Evolutionary conservation across 257 asterid genomes (phyloP).

Genomic region (Solanum boliviense): DNA sequence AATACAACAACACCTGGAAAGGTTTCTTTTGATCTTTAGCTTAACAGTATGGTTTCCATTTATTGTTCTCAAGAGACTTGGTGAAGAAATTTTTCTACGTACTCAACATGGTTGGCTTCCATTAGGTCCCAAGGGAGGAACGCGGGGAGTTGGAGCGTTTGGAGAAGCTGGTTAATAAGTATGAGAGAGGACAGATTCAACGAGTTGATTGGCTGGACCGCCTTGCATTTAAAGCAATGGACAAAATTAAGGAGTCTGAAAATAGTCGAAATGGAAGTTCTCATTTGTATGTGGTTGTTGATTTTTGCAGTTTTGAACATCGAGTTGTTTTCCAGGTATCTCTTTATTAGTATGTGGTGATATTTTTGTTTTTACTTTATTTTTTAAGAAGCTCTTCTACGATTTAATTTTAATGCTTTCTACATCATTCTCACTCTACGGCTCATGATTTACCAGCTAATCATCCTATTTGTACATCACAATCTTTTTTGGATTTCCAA

Average conservation of each 20-base stretch:
- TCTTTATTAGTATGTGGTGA: not conserved
- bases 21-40: constrained; percentile 24
- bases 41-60: not conserved
- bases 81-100: not conserved
- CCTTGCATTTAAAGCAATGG: constrained; percentile 87
- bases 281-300: constrained; percentile 63
- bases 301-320: constrained; percentile 95
- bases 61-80: not conserved
- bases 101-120: constrained; percentile 2
- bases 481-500: not conserved
- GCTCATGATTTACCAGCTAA: not conserved
- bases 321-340: constrained; percentile 95
- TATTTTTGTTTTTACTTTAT: not conserved
- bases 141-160: constrained; percentile 95
- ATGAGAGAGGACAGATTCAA: constrained; percentile 95
- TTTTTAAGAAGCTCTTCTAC: not conserved
- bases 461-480: not conserved
- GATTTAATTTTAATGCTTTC: not conserved
- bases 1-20: constrained; percentile 85
- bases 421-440: not conserved
- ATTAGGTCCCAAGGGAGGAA: constrained; percentile 90
- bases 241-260: constrained; percentile 78
- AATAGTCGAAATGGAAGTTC: constrained; percentile 75
- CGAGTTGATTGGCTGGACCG: constrained; percentile 99
- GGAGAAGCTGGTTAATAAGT: constrained; percentile 87